Evolutionary conservation across 2,329 filamentous ascomycete genomes (phyloP).

Genomic region (Colletotrichum liriopes): DNA sequence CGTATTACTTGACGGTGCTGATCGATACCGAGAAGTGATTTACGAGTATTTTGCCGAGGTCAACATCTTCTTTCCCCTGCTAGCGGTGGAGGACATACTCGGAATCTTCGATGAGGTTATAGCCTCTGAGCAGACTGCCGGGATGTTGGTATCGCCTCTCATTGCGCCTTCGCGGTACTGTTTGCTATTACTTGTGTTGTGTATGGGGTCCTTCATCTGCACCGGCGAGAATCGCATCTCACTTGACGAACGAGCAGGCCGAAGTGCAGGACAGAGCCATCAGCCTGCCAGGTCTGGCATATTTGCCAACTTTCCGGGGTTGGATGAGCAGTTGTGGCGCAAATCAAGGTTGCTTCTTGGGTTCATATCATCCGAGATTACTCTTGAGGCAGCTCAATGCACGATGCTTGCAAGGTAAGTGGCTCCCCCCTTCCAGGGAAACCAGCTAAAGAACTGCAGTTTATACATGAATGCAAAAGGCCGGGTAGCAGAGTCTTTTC

Average conservation of each 20-base stretch:
- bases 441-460: conserved; percentile 32
- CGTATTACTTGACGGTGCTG: conserved; percentile 2
- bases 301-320: background rate
- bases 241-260: conserved; percentile 14
- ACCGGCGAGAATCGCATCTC: conserved; percentile 26
- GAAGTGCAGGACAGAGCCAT: background rate
- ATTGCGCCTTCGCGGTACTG: conserved; percentile 35
- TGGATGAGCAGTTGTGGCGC: conserved; percentile 44
- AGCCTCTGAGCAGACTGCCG: conserved; percentile 2
- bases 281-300: conserved; percentile 5
- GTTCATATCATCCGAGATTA: conserved; percentile 43
- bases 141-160: background rate
- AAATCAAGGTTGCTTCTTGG: conserved; percentile 48
- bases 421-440: background rate
- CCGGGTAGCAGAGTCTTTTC: conserved; percentile 46
- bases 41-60: conserved; percentile 47
- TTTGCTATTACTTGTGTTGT: conserved; percentile 43
- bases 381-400: conserved; percentile 47
- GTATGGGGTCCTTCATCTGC: conserved; percentile 41
- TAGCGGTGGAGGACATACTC: conserved; percentile 9
- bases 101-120: conserved; percentile 25
- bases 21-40: conserved; percentile 33
- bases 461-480: conserved; percentile 48
- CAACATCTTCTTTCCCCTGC: conserved; percentile 47
- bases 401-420: conserved; percentile 50